These are phyloP conservation scores for Penicillium sp. DNA, from an alignment of 2,329 filamentous ascomycete species.

Conservation along the genomic window DNA sequence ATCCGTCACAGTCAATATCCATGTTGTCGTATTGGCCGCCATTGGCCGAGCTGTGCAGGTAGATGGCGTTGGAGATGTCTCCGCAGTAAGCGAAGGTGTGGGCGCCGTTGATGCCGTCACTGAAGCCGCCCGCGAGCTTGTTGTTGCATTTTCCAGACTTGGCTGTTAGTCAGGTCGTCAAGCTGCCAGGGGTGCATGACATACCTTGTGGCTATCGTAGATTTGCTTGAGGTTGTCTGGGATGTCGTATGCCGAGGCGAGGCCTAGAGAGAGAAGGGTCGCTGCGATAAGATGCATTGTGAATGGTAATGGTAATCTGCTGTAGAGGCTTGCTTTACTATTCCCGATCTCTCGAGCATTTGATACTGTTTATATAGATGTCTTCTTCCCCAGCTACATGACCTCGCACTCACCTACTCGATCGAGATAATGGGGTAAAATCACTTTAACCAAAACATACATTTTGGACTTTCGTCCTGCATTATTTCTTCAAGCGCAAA, in stretches of 20 bases:
- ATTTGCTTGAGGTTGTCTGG: constrained; percentile 21
- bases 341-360: background rate
- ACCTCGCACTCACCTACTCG: background rate
- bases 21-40: constrained; percentile 50
- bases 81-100: constrained; percentile 49
- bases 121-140: constrained; percentile 21
- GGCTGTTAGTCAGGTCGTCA: background rate
- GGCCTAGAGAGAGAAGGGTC: background rate
- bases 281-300: background rate
- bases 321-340: background rate
- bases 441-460: background rate
- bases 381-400: background rate
- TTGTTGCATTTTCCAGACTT: constrained; percentile 21
- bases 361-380: background rate
- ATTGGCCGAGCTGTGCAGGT: constrained; percentile 48
- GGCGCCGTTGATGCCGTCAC: constrained; percentile 15
- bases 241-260: constrained; percentile 15
- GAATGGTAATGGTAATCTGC: too few relatives aligned
- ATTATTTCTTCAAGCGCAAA: background rate
- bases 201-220: constrained; percentile 22
- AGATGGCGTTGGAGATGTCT: constrained; percentile 52
- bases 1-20: constrained; percentile 62
- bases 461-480: background rate
- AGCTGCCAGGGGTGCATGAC: background rate
- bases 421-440: background rate